Percentiles rank a stretch among this genome's conserved stretches.
Evolutionary conservation across 805 yeast species (phyloP).

Genomic region (Candida schatavii): DNA sequence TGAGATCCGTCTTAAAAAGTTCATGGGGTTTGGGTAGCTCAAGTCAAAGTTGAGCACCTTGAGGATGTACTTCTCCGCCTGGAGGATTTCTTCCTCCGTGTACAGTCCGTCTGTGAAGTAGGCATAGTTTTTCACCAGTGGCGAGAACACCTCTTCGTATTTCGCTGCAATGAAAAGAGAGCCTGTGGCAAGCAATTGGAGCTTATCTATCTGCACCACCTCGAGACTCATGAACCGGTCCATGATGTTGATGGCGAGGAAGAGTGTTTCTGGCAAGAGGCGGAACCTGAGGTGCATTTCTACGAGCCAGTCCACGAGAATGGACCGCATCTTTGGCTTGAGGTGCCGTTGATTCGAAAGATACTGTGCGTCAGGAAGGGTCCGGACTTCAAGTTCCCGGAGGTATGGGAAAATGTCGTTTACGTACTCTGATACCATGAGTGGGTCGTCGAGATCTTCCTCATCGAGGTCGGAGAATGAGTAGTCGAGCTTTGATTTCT

Average conservation of each 20-base stretch:
- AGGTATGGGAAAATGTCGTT: slow-evolving; percentile 80
- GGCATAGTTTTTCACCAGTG: slow-evolving; percentile 81
- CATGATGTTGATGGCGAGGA: slow-evolving; percentile 78
- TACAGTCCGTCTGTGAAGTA: slow-evolving; percentile 86
- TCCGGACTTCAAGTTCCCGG: slow-evolving; percentile 65
- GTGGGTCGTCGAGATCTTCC: slow-evolving; percentile 64
- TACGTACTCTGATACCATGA: slow-evolving; percentile 93
- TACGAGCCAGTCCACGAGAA: slow-evolving; percentile 90
- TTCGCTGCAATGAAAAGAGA: slow-evolving; percentile 87
- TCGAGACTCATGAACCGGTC: slow-evolving; percentile 81
- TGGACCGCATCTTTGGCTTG: slow-evolving; percentile 80
- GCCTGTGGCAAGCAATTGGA: slow-evolving; percentile 85
- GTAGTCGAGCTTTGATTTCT: slow-evolving; percentile 42
- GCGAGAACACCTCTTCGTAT: slow-evolving; percentile 88
- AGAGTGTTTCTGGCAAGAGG: slow-evolving; percentile 81
- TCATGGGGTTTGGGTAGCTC: slow-evolving; percentile 86
- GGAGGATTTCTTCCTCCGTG: slow-evolving; percentile 74
- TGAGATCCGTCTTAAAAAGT: slow-evolving; percentile 81
- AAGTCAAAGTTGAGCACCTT: slow-evolving; percentile 71
- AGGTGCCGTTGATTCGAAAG: slow-evolving; percentile 60
- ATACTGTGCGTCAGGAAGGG: slow-evolving; percentile 72
- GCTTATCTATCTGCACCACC: slow-evolving; percentile 68
- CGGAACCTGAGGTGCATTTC: slow-evolving; percentile 85
- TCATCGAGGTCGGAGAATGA: slow-evolving; percentile 74
- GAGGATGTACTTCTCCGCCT: slow-evolving; percentile 77